Evolutionary conservation across 495 filamentous ascomycete species (phyloP), one percentile per base, ranked within the genome.

Genomic region (Lasiosphaeria hispida): DNA sequence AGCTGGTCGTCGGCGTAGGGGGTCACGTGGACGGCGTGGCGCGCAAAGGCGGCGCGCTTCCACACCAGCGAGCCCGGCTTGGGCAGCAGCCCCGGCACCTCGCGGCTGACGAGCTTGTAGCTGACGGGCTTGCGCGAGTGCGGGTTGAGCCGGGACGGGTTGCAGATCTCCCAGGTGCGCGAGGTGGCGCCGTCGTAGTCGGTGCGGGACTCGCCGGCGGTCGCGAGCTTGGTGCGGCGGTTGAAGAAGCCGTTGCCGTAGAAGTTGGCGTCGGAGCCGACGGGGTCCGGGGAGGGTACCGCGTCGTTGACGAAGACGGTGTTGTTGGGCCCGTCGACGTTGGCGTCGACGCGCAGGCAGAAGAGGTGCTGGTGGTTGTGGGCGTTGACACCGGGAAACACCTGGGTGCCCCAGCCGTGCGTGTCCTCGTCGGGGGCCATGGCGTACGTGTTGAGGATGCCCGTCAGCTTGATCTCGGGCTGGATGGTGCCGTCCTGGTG

Each of bases 361-460:
- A 97, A 97, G 33, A 97, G 79, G 70, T 97, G 93, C 73, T 97
- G 91, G 74, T 97, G 93, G 76, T 96, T 96, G 63, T 87, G 85
- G 4, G 85, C 84, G 38, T 78, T 75, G 52, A 80, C 75, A 4
- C 74, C 70, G 56, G 66, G 58, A 55, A 47, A 96, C 18, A 97
- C 93, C 63, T 96, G 87, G 7, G 92, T 97, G 53, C 93, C 93
- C 89, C 90, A 97, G 55, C 91, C 91, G 13, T 89, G 74, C 8
- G 88, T 89, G 62, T 94, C 89, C 71, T 97, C 92, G 48, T 87
- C 90, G 0, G 87, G 86, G 58, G 83, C 82, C 82, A 97, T 86
- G 56, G 87, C 76, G 66, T 96, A 96, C 11, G 93, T 97, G 75
- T 96, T 96, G 13, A 97, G 75, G 73, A 97, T 96, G 59, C 93